These are phyloP conservation scores for Myriosclerotinia curreyana DNA, from an alignment of 2,329 filamentous ascomycete genomes.

Conservation along the genomic window DNA sequence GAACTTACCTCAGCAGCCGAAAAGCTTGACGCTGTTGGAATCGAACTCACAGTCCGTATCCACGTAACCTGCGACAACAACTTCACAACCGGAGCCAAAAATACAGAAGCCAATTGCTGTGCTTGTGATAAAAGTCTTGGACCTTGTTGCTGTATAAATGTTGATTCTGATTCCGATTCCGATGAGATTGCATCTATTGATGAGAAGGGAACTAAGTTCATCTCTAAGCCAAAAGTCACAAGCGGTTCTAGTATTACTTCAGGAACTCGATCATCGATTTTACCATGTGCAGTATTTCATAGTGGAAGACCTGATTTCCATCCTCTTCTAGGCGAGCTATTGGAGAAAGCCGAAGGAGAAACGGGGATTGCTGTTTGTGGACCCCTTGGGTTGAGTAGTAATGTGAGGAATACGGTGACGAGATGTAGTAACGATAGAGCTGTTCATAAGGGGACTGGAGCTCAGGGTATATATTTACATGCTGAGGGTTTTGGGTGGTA, in stretches of 20 bases:
- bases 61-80: conserved; percentile 47
- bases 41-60: conserved; percentile 52
- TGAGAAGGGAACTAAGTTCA: conserved; percentile 19
- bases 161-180: conserved; percentile 9
- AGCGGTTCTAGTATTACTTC: conserved; percentile 24
- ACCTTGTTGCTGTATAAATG: conserved; percentile 28
- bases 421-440: conserved; percentile 57
- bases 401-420: conserved; percentile 54
- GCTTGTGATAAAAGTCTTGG: conserved; percentile 28
- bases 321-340: conserved; percentile 49
- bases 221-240: conserved; percentile 13
- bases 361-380: conserved; percentile 62
- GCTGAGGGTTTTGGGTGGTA: conserved; percentile 59
- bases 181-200: conserved; percentile 1
- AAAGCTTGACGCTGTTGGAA: conserved; percentile 46
- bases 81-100: conserved; percentile 25
- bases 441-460: conserved; percentile 62
- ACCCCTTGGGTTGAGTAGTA: conserved; percentile 52
- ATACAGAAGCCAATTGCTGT: conserved; percentile 22
- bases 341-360: conserved; percentile 58
- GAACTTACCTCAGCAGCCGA: conserved; percentile 35
- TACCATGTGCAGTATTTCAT: conserved; percentile 11
- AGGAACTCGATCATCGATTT: conserved; percentile 37
- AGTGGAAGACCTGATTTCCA: conserved; percentile 50
- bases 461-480: conserved; percentile 59